phyloP scores from a whole-genome alignment of 495 filamentous ascomycete genomes.

The Neurospora sp. region DNA sequence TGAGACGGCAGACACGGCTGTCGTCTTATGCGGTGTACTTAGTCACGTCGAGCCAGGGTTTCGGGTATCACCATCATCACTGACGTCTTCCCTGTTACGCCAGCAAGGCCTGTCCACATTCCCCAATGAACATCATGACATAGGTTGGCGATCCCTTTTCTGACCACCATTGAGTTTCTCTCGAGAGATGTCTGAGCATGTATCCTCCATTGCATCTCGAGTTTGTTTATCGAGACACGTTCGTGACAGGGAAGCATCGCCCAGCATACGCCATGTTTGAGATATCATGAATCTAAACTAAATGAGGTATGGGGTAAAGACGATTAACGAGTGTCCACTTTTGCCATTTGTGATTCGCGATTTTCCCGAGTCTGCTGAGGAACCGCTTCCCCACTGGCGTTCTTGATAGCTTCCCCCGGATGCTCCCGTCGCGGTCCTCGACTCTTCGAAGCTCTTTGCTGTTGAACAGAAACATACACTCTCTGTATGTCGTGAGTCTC shows the following conservation, averaged over 20 bases:
- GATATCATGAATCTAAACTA: neutral
- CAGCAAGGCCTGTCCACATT: neutral
- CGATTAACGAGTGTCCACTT: neutral
- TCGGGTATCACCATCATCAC: neutral
- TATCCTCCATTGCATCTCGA: neutral
- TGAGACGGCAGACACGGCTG: neutral
- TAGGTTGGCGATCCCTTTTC: neutral
- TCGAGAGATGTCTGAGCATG: neutral
- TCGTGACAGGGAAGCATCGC: neutral
- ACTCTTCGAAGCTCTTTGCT: neutral
- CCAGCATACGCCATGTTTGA: neutral
- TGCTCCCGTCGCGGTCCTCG: neutral
- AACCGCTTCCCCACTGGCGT: neutral
- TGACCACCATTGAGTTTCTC: neutral
- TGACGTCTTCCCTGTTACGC: neutral
- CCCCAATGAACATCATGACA: neutral
- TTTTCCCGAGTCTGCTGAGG: neutral
- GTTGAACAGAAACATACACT: neutral
- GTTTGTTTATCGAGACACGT: neutral
- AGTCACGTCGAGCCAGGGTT: neutral
- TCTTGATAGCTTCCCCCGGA: neutral
- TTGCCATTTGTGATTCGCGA: neutral
- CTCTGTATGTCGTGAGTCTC: neutral
- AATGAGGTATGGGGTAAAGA: neutral
- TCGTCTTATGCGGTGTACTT: neutral